Conservation (phyloP, 2,329 filamentous ascomycete genomes). For the Raffaelea deltoideospora region DNA sequence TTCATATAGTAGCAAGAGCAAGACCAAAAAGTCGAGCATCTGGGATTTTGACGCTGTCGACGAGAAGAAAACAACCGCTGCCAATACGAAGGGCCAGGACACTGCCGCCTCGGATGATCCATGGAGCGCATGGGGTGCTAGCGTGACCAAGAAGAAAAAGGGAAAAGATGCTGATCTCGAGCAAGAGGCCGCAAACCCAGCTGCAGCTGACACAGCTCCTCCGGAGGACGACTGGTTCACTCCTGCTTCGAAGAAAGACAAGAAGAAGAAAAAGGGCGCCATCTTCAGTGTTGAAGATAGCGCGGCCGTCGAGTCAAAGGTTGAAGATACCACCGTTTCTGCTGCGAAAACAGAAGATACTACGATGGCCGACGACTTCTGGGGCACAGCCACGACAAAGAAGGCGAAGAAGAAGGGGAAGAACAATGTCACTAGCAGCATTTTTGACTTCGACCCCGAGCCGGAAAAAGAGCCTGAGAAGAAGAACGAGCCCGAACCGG, state of each 20-base stretch:
- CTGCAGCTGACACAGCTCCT: too few species aligned
- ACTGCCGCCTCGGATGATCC: slow-evolving; percentile 15
- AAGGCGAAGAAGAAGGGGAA: slow-evolving; percentile 26
- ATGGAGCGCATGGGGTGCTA: slow-evolving; percentile 19
- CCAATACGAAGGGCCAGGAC: slow-evolving; percentile 10
- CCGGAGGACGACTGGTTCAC: slow-evolving; percentile 17
- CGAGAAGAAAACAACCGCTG: slow-evolving; percentile 17
- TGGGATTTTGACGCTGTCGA: slow-evolving; percentile 21
- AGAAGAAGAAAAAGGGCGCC: slow-evolving; percentile 25
- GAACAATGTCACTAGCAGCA: slow-evolving; percentile 9
- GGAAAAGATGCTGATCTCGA: slow-evolving; percentile 9
- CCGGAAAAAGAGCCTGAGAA: slow-evolving; percentile 5
- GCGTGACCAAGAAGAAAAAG: slow-evolving; percentile 27
- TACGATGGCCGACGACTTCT: slow-evolving; percentile 8
- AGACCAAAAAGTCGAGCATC: slow-evolving; percentile 23
- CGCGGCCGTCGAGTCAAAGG: slow-evolving; percentile 6
- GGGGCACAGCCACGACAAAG: slow-evolving; percentile 22
- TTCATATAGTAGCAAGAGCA: slow-evolving; percentile 23
- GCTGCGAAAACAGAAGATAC: slow-evolving; percentile 10
- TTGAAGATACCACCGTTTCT: slow-evolving; percentile 7
- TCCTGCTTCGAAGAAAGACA: slow-evolving; percentile 20
- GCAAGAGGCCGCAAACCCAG: slow-evolving; percentile 14
- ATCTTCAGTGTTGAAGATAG: too few species aligned
- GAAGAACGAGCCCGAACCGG: not conserved
- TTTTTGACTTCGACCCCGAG: slow-evolving; percentile 6